Evolutionary conservation across 2,329 filamentous ascomycete species (phyloP).

Genomic region (Scedosporium boydii): DNA sequence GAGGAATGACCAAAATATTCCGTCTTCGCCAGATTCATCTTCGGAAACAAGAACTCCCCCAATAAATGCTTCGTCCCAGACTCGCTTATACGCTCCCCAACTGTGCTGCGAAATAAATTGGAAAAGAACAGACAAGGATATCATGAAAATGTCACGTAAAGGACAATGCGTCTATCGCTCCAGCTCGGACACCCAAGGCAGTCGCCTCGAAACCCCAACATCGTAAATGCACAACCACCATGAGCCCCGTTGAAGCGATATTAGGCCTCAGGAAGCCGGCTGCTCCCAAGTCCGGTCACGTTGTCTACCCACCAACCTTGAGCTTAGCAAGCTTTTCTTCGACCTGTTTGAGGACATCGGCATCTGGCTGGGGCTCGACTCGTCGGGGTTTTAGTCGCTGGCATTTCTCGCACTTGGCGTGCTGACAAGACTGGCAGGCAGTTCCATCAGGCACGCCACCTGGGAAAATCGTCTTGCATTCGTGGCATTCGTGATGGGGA

Average conservation of each 20-base stretch:
- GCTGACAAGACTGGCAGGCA: conserved; percentile 50
- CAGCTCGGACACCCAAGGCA: background rate
- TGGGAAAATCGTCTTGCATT: conserved; percentile 51
- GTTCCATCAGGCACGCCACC: conserved; percentile 38
- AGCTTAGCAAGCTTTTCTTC: conserved; percentile 43
- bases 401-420: conserved; percentile 51
- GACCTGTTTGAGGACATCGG: conserved; percentile 47
- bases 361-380: conserved; percentile 52
- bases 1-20: background rate
- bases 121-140: background rate
- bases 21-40: background rate
- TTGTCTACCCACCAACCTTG: conserved; percentile 17
- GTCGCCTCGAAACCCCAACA: background rate
- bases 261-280: background rate
- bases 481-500: conserved; percentile 50
- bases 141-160: background rate
- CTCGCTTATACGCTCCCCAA: background rate
- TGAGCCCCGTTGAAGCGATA: background rate
- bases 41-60: background rate
- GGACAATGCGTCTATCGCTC: background rate
- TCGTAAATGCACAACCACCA: background rate
- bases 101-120: background rate
- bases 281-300: background rate
- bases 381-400: conserved; percentile 48
- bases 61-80: background rate